phyloP scores from a whole-genome alignment of 140 eudicot species.

The Stevia rebaudiana region DNA sequence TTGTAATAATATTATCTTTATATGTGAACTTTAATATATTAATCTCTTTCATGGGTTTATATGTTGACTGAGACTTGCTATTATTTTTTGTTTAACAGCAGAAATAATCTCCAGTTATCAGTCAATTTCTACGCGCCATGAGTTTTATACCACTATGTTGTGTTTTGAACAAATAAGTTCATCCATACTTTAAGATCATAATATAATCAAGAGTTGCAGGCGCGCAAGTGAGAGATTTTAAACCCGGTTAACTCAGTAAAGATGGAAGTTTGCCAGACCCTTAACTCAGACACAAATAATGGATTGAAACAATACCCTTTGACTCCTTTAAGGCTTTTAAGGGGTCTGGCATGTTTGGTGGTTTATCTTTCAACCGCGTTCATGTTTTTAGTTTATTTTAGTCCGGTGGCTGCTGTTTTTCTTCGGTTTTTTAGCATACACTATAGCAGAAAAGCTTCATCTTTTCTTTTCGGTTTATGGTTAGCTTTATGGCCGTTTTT shows the following conservation, averaged over 20 bases:
- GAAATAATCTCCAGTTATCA: slow-evolving; percentile 14
- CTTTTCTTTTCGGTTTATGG: slow-evolving; percentile 64
- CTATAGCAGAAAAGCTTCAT: slow-evolving; percentile 50
- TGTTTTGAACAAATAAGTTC: slow-evolving; percentile 14
- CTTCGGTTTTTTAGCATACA: slow-evolving; percentile 62
- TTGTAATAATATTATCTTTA: neutral
- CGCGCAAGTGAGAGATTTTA: slow-evolving; percentile 15
- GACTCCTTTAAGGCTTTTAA: slow-evolving; percentile 55
- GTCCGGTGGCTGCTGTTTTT: slow-evolving; percentile 36
- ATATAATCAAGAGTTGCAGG: slow-evolving; percentile 19
- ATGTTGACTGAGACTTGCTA: slow-evolving; percentile 21
- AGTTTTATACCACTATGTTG: slow-evolving; percentile 1
- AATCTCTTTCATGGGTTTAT: too few species aligned
- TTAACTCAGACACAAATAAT: slow-evolving; percentile 20
- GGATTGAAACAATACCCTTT: slow-evolving; percentile 45
- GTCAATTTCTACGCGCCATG: slow-evolving; percentile 7
- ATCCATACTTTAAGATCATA: slow-evolving; percentile 12
- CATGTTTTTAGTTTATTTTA: slow-evolving; percentile 60
- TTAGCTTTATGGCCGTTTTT: slow-evolving; percentile 84
- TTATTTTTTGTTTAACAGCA: slow-evolving; percentile 20
- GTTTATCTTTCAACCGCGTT: slow-evolving; percentile 68
- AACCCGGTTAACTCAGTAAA: slow-evolving; percentile 17
- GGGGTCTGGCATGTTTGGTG: slow-evolving; percentile 68
- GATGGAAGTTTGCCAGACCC: slow-evolving; percentile 53
- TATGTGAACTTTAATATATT: neutral